Evolutionary conservation across 345 rosid species (phyloP).

Genomic region (Atalantia buxifolia): DNA sequence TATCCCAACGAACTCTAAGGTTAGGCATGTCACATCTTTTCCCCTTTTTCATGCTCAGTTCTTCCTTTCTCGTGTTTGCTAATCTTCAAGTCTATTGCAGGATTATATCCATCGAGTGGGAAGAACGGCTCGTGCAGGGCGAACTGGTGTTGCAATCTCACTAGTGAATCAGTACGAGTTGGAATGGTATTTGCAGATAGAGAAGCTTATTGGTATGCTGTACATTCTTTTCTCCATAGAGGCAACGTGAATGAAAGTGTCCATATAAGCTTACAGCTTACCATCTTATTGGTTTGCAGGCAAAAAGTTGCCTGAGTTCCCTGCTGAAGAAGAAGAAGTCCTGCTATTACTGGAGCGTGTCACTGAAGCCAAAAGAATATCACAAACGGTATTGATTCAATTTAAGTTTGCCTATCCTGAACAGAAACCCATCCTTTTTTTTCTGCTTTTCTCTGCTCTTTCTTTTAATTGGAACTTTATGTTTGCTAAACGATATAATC

Average conservation of each 20-base stretch:
- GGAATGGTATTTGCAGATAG: constrained; percentile 90
- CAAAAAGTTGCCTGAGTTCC: constrained; percentile 64
- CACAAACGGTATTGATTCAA: constrained; percentile 43
- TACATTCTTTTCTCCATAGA: neutral
- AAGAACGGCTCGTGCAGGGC: constrained; percentile 96
- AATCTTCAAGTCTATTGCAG: constrained; percentile 31
- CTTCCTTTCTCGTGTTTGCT: neutral
- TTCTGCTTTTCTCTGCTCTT: neutral
- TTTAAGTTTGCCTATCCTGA: no score
- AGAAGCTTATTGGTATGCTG: constrained; percentile 77
- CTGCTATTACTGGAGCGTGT: constrained; percentile 63
- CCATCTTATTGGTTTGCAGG: constrained; percentile 39
- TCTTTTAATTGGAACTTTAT: neutral
- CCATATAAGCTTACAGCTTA: neutral
- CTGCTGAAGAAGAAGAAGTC: constrained; percentile 78
- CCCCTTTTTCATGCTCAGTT: no score
- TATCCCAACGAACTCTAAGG: constrained; percentile 83
- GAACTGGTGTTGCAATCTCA: constrained; percentile 89
- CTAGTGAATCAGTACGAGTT: constrained; percentile 87
- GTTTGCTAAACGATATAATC: neutral
- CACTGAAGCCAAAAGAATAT: constrained; percentile 61
- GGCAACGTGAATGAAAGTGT: neutral
- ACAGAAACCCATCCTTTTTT: neutral
- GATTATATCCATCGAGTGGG: constrained; percentile 92
- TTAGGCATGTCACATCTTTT: constrained; percentile 12